phyloP scores from a whole-genome alignment of 495 filamentous ascomycete species.

The Poronia punctata region DNA sequence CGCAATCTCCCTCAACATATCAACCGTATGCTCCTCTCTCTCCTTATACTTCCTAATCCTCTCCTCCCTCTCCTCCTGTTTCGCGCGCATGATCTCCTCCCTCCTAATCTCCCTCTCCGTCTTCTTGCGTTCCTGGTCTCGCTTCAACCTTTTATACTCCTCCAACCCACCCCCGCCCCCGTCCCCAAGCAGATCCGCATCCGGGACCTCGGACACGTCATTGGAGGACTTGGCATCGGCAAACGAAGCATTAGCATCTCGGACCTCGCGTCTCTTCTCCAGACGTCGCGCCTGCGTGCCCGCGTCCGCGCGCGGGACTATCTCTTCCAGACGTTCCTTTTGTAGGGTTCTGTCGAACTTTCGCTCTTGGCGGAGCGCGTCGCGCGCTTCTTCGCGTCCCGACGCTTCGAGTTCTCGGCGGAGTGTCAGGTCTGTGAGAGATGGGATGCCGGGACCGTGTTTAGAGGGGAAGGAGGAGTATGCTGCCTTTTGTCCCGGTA shows the following conservation, averaged over 20 bases:
- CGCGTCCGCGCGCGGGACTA: conserved; percentile 74
- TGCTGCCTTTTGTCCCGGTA: conserved; percentile 38
- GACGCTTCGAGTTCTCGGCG: conserved; percentile 46
- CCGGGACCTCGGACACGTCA: conserved; percentile 45
- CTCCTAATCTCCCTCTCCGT: conserved; percentile 58
- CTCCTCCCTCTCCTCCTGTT: conserved; percentile 57
- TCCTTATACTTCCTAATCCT: conserved; percentile 45
- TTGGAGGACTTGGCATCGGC: conserved; percentile 40
- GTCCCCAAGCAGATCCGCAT: conserved; percentile 56
- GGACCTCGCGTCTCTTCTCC: conserved; percentile 64
- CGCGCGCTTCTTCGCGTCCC: conserved; percentile 43
- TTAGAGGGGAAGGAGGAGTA: conserved; percentile 8
- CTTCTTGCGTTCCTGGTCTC: conserved; percentile 49
- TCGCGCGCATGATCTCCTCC: conserved; percentile 56
- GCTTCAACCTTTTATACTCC: conserved; percentile 50
- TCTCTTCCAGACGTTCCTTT: conserved; percentile 64
- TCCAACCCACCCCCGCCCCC: conserved; percentile 48
- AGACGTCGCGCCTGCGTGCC: conserved; percentile 79
- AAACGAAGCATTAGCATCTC: conserved; percentile 53
- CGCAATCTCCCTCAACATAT: conserved; percentile 57
- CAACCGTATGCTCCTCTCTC: conserved; percentile 62
- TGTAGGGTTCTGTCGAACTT: conserved; percentile 54
- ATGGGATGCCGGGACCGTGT: conserved; percentile 70
- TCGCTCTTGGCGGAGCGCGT: conserved; percentile 52
- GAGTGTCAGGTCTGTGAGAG: conserved; percentile 63